Base-by-base conservation (phyloP, 768 basidiomycete species). In the Daedalea quercina region DNA sequence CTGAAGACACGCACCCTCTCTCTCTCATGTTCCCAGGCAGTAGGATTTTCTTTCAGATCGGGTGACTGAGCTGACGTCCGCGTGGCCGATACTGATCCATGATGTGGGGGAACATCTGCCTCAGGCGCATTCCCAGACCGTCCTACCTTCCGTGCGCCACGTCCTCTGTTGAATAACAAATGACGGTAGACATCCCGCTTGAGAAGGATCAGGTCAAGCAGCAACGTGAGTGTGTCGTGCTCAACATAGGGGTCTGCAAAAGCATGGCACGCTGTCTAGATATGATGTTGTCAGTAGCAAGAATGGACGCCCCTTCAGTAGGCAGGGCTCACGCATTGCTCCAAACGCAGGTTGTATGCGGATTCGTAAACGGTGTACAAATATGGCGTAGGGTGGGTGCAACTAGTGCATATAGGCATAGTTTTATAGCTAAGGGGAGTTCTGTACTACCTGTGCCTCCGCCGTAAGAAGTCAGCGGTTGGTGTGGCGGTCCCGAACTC, bases 241-340 rank as follows among this genome's bases (percentile, higher is more conserved):
- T 94, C 90, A 54, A 92, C 87, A 59, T 92, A 93, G 52, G 88
- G 88, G 67, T 94, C 91, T 0, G 84, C 89, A 61, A 92, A 90
- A 24, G 71, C 68, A 34, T 74, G 76, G 61, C 87, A 89, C 50
- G 70, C 70, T 23, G 71, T 68, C 87, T 87, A 57, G n/a, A 25
- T 40, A 40, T 19, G 8, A 50, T n/a, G n/a, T n/a, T n/a, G n/a
- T n/a, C n/a, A n/a, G n/a, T n/a, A n/a, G n/a, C n/a, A n/a, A n/a
- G n/a, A n/a, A n/a, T n/a, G n/a, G n/a, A n/a, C n/a, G n/a, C n/a
- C 15, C 20, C n/a, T 40, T 31, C 28, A 15, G 15, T 6, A 6
- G 43, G 52, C 40, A 20, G 51, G 40, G 80, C 86, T 60, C 45
- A 91, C 90, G 66, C 90, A 93, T 70, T 90, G 85, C 65, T 92